phyloP scores from a whole-genome alignment of 1,139 yeast species.

The Geotrichum carabidarum region DNA sequence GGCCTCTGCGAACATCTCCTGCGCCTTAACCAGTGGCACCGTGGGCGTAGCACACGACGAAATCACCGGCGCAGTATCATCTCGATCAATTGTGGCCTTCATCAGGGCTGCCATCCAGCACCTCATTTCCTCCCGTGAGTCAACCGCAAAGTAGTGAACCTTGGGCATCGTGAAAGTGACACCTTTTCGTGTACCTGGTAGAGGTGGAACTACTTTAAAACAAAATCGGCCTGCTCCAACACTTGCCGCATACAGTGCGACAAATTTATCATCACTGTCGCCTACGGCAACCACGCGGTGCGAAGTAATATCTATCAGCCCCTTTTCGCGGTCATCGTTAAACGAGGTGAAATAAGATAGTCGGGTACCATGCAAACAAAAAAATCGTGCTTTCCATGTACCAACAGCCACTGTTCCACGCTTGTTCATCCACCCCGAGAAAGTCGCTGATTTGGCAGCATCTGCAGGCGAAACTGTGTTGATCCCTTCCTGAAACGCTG shows the following conservation, averaged over 20 bases:
- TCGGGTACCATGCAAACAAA: constrained; percentile 87
- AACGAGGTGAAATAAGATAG: constrained; percentile 80
- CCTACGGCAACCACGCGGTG: constrained; percentile 81
- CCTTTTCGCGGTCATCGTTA: constrained; percentile 79
- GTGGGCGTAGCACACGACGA: constrained; percentile 94
- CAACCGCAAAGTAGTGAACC: constrained; percentile 93
- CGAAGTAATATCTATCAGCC: constrained; percentile 90
- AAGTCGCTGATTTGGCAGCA: constrained; percentile 68
- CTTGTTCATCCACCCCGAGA: constrained; percentile 94
- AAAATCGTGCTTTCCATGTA: constrained; percentile 87
- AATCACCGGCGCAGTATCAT: constrained; percentile 91
- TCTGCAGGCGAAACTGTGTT: constrained; percentile 69
- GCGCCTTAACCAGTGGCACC: constrained; percentile 79
- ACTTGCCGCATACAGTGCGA: constrained; percentile 84
- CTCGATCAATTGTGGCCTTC: constrained; percentile 94
- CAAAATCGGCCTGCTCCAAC: constrained; percentile 93
- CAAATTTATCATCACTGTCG: constrained; percentile 63
- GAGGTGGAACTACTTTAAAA: constrained; percentile 94
- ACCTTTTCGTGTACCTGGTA: constrained; percentile 93
- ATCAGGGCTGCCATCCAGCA: constrained; percentile 92
- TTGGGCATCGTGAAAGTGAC: constrained; percentile 94
- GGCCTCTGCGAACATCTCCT: constrained; percentile 76
- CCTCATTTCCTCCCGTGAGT: constrained; percentile 83
- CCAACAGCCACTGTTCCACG: constrained; percentile 80
- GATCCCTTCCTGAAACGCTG: constrained; percentile 95